Evolutionary conservation across 2,329 filamentous ascomycete species (phyloP).

Genomic region (Lecanicillium sp.): DNA sequence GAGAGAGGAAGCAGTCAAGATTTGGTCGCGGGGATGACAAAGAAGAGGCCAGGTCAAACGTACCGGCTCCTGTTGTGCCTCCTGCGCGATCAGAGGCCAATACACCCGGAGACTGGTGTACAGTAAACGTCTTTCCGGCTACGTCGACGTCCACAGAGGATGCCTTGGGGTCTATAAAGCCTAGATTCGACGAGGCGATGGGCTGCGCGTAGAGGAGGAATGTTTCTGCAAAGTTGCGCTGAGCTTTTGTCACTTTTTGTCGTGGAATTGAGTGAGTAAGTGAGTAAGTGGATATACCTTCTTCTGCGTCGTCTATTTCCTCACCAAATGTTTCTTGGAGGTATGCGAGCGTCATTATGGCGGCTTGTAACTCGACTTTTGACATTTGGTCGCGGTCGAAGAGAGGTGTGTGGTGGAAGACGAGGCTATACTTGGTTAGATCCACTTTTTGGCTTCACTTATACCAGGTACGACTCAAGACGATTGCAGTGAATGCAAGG

Average conservation of each 20-base stretch:
- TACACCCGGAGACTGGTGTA: slow-evolving; percentile 77
- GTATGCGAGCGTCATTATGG: no score
- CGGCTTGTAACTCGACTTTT: no score
- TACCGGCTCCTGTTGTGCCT: slow-evolving; percentile 46
- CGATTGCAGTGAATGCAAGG: no score
- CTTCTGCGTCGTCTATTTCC: slow-evolving; percentile 40
- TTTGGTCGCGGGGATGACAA: no score
- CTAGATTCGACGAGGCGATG: slow-evolving; percentile 68
- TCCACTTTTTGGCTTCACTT: no score
- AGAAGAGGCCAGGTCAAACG: slow-evolving; percentile 11
- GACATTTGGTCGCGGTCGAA: no score
- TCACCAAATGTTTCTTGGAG: slow-evolving; percentile 21
- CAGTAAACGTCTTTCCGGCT: slow-evolving; percentile 59
- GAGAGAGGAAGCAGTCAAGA: not conserved
- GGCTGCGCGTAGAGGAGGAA: slow-evolving; percentile 77
- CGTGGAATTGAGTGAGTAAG: no score
- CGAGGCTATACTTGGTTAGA: no score
- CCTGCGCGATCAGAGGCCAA: slow-evolving; percentile 66
- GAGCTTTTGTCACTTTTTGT: no score
- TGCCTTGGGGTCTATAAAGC: slow-evolving; percentile 71
- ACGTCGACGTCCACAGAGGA: slow-evolving; percentile 58
- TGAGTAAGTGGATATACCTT: slow-evolving; percentile 25
- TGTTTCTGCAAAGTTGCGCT: slow-evolving; percentile 51
- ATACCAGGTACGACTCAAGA: no score
- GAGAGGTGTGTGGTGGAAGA: no score